These are phyloP conservation scores for Xerocomellus chrysenteron DNA, from an alignment of 768 basidiomycete species.

Conservation along the genomic window DNA sequence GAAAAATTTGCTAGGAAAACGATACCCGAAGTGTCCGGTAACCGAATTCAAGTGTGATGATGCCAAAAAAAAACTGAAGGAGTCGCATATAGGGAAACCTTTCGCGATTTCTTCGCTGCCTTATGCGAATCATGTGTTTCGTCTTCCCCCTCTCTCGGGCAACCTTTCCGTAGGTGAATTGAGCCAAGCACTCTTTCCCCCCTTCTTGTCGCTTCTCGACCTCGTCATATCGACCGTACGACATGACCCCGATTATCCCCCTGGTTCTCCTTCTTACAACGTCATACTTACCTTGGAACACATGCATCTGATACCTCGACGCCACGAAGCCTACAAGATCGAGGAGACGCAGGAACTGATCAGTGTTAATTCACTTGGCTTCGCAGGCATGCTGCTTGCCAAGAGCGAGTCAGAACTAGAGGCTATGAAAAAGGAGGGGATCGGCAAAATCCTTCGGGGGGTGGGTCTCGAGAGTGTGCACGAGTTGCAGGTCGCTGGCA, in stretches of 20 bases:
- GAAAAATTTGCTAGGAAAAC: conserved; percentile 64
- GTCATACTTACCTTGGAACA: conserved; percentile 80
- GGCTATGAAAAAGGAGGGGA: conserved; percentile 60
- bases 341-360: conserved; percentile 54
- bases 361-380: conserved; percentile 84
- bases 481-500: conserved; percentile 59
- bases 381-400: conserved; percentile 85
- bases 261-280: conserved; percentile 77
- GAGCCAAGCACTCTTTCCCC: conserved; percentile 49
- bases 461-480: conserved; percentile 70
- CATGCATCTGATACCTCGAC: conserved; percentile 82
- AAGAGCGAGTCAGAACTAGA: conserved; percentile 78
- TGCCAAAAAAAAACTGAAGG: conserved; percentile 2
- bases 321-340: conserved; percentile 56
- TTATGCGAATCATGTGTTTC: conserved; percentile 79
- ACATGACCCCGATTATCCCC: conserved; percentile 59
- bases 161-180: conserved; percentile 40
- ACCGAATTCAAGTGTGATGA: neutral
- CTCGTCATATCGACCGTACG: conserved; percentile 72
- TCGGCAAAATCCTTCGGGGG: conserved; percentile 58
- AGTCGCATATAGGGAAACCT: conserved; percentile 54
- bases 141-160: conserved; percentile 35
- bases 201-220: conserved; percentile 75
- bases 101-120: conserved; percentile 67
- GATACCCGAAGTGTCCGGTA: conserved; percentile 47